A percentile compares a stretch with the other conserved stretches of the same genome.
These are phyloP conservation scores for Conoideocrella luteorostrata DNA, from an alignment of 2,329 filamentous ascomycete species.

Conservation along the genomic window DNA sequence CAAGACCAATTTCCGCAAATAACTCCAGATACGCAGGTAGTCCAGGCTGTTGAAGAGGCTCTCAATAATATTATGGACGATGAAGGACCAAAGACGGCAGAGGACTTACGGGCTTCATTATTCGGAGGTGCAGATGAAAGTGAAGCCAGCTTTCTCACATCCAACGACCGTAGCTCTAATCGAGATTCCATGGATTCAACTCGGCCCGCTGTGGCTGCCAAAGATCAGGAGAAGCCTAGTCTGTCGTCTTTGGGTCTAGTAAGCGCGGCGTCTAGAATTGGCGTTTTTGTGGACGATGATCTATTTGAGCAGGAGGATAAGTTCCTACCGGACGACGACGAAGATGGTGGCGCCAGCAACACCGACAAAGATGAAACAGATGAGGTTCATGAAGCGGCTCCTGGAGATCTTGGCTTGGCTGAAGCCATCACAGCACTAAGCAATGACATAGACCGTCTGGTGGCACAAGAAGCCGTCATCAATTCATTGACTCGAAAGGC, in stretches of 20 bases:
- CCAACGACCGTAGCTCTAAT: slow-evolving; percentile 53
- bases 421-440: slow-evolving; percentile 89
- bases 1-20: slow-evolving; percentile 51
- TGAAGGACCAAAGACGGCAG: slow-evolving; percentile 56
- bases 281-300: slow-evolving; percentile 90
- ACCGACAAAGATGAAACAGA: slow-evolving; percentile 58
- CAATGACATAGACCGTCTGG: slow-evolving; percentile 82
- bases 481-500: slow-evolving; percentile 90
- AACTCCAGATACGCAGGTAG: slow-evolving; percentile 68
- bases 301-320: slow-evolving; percentile 86
- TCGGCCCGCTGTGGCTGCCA: slow-evolving; percentile 22
- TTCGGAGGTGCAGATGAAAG: slow-evolving; percentile 39
- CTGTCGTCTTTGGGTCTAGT: slow-evolving; percentile 88
- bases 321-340: slow-evolving; percentile 78
- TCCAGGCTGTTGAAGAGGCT: slow-evolving; percentile 88
- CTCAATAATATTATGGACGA: slow-evolving; percentile 89
- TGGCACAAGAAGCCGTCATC: slow-evolving; percentile 82
- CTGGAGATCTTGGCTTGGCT: slow-evolving; percentile 85
- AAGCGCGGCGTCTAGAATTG: slow-evolving; percentile 77
- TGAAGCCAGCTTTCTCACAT: slow-evolving; percentile 44
- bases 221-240: slow-evolving; percentile 66
- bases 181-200: slow-evolving; percentile 55
- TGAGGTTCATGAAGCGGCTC: slow-evolving; percentile 87
- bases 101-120: slow-evolving; percentile 59
- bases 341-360: slow-evolving; percentile 57